A percentile compares a stretch with the other conserved stretches of the same genome.
Evolutionary conservation across 2,329 filamentous ascomycete genomes (phyloP).

Genomic region (Trichoderma afroharzianum): DNA sequence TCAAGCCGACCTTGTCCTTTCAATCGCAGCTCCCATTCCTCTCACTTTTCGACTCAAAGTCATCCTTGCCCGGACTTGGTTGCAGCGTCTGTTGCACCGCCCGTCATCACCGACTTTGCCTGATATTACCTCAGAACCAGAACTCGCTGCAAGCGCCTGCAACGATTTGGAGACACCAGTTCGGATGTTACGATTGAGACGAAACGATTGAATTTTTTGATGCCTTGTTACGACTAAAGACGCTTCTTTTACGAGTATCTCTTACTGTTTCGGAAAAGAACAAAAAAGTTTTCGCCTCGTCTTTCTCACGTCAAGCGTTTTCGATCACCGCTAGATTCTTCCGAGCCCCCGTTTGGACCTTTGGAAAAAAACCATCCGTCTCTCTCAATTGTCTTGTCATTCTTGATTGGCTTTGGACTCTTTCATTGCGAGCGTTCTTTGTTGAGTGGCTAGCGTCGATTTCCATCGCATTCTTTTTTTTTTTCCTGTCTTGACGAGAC

Average conservation of each 20-base stretch:
- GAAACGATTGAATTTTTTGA: constrained; percentile 25
- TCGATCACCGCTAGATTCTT: constrained; percentile 6
- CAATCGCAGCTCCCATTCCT: constrained; percentile 9
- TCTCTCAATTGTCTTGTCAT: constrained; percentile 7
- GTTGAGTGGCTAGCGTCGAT: constrained; percentile 10
- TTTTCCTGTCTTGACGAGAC: background rate
- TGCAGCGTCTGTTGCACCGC: constrained; percentile 13
- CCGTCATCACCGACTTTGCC: constrained; percentile 7
- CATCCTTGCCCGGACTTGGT: background rate
- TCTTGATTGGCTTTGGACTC: background rate
- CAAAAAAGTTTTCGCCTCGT: constrained; percentile 16
- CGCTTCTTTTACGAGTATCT: constrained; percentile 22
- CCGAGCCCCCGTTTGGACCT: background rate
- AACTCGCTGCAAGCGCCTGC: background rate
- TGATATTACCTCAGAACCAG: constrained; percentile 6
- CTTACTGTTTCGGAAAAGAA: constrained; percentile 15
- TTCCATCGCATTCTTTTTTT: background rate
- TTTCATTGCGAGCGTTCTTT: constrained; percentile 14
- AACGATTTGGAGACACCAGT: background rate
- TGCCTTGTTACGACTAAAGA: constrained; percentile 30
- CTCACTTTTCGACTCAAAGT: constrained; percentile 12
- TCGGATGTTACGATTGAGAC: constrained; percentile 25
- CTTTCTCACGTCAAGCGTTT: constrained; percentile 12
- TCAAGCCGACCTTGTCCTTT: background rate
- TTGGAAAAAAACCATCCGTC: background rate